Evolutionary conservation across 164 flowering plant species (phyloP), one percentile per base, ranked within the genome.

Genomic region (Magnolia changhungtana): DNA sequence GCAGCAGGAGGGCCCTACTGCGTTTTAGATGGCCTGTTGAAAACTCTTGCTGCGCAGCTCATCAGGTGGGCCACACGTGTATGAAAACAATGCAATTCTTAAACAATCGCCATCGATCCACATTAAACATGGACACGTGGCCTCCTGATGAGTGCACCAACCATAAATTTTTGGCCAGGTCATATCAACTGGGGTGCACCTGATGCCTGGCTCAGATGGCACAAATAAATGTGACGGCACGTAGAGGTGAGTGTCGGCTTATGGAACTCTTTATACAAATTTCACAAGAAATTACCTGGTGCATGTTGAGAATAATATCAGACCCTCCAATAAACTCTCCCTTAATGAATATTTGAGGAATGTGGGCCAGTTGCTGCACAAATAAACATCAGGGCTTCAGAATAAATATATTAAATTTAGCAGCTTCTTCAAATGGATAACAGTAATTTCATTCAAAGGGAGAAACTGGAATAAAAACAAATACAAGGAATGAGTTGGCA

Each of bases 311-410:
- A 73, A 95, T 87, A 55, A 95, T 92, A 84, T 95, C 98, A 19
- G 96, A 93, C 68, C 97, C 98, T 37, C 98, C 98, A 58, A 95
- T 72, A 67, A 95, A 93, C 83, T 95, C 98, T 66, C 99, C 99
- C 71, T 91, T 95, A 79, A 95, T 95, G 76, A 93, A 95, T 76
- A 95, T 85, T 76, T 95, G 98, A 7, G 99, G 99, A 84, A 95
- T 69, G 99, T 93, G 1, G 98, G 97, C 97, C 98, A 93, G 77
- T 85, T 67, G 88, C 97, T 95, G 85, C 89, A 84, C 52, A 77
- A 14, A 78, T 0, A 71, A 31, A 76, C 55, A 37, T 23, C 3
- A 49, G 29, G 7, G 27, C 52, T 74, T 5, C 20, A 68, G 18
- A 52, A 52, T 55, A 23, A 49, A 3, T 55, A 10, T 55, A 55